Base-by-base conservation (phyloP, 1,284 basidiomycete species). In the Mycosarcoma mackinlayi region DNA sequence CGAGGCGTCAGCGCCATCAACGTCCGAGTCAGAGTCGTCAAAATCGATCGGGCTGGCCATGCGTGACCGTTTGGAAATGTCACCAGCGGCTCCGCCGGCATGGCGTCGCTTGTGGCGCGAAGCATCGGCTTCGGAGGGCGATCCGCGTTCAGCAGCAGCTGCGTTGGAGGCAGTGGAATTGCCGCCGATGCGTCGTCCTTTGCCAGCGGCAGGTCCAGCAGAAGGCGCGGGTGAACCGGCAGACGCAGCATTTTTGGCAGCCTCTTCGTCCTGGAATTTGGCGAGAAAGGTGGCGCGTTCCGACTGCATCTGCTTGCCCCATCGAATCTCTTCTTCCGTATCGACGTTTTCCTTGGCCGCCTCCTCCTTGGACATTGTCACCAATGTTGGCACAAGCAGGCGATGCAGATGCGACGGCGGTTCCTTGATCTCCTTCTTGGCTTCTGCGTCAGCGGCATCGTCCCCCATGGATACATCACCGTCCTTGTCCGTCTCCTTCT, bases 271-370 rank as follows among this genome's bases (percentile, higher is more conserved):
- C 37, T 77, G 76, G 44, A 80, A 76, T 23, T 75, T 71, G 19
- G 76, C 60, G 4, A 81, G 58, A 65, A 82, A 82, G 5, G 74
- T 72, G 0, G 66, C 58, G 1, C 80, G 69, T 51, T 79, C 75
- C 1, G 68, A 66, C 39, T 76, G 76, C 78, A 81, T 79, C 57
- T 75, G 67, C 40, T 73, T 71, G 6, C 78, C 80, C 77, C 77
- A 82, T 16, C 50, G 55, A 42, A 77, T 59, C 54, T 82, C 80
- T 23, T 82, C 79, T n/a, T 71, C 69, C 1, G 77, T 69, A 34
- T 82, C 79, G 8, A 66, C 46, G 38, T 82, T 80, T 58, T 82
- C 80, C n/a, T 34, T 37, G 7, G 67, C 64, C 24, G 70, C 68
- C 24, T 71, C 59, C 19, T 74, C 75, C 6, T 23, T 35, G 1